Evolutionary conservation across 148 eudicot genomes (phyloP).

Genomic region (Persicaria maculosa): DNA sequence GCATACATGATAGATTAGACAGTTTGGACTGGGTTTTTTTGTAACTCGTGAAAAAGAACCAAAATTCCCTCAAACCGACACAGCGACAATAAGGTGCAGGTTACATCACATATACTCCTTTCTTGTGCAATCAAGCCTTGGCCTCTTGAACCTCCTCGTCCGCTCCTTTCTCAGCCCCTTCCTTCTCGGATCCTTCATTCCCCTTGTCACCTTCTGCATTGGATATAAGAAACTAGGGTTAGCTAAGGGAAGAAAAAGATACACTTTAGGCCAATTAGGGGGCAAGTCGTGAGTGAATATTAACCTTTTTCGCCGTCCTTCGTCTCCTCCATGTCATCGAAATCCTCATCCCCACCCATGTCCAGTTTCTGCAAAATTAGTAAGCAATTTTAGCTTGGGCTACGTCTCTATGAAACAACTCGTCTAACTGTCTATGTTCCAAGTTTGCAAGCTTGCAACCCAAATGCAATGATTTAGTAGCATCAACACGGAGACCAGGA

Average conservation of each 20-base stretch:
- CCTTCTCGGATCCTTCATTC: slow-evolving; percentile 15
- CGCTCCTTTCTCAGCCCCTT: slow-evolving; percentile 11
- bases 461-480: no score
- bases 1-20: no score
- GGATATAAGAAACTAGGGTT: background rate
- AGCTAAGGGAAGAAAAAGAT: background rate
- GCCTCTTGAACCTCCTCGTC: slow-evolving; percentile 16
- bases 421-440: no score
- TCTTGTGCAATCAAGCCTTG: slow-evolving; percentile 21
- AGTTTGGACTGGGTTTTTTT: background rate
- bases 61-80: background rate
- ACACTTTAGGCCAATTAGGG: background rate
- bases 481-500: background rate
- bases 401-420: no score
- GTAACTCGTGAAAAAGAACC: background rate
- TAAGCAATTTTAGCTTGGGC: no score
- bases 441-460: no score
- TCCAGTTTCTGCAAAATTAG: slow-evolving; percentile 40
- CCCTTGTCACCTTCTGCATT: slow-evolving; percentile 17
- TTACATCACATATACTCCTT: background rate
- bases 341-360: slow-evolving; percentile 61
- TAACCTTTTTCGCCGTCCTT: slow-evolving; percentile 39
- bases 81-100: background rate
- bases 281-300: background rate
- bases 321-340: slow-evolving; percentile 34